Base-by-base conservation (phyloP, 2,329 filamentous ascomycete genomes). In the Cladobotryum mycophilum region DNA sequence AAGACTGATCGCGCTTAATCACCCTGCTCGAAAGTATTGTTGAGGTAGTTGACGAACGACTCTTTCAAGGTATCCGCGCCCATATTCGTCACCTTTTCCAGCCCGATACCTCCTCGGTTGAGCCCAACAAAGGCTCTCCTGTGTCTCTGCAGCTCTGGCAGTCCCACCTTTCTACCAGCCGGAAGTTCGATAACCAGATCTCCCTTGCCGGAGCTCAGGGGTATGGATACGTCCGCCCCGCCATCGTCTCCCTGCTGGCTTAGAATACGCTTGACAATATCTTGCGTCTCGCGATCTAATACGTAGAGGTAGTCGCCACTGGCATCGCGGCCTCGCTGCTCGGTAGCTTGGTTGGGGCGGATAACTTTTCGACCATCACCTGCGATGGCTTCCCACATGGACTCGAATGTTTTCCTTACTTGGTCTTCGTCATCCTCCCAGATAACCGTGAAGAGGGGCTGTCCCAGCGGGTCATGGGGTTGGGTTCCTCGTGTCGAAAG, bases 401-500 rank as follows among this genome's bases (percentile, higher is more conserved):
- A 75, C 44, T 85, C 80, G 54, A 82, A 86, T 2, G 78, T 76
- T 53, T 70, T 66, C 33, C 59, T 66, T 9, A 76, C 64, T 60
- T 82, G 82, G n/a, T 77, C 78, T 51, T 76, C 76, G 50, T 79
- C 78, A 64, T 95, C 89, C 41, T 90, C 84, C 76, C 85, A 88
- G 11, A 89, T 77, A 0, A 93, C 76, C 4, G 86, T 86, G 68
- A 92, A 93, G 2, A 93, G 76, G 1, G 88, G 49, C 84, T 86
- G 65, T 95, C 88, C 89, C 89, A 95, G 41, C 88, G 74, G 2
- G 80, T 85, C 86, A 92, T 91, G 18, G 84, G 81, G 64, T 92
- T 93, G 13, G 89, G 88, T 68, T 95, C 88, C 67, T 95, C 88
- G 64, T 91, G 91, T 49, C 88, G 77, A 64, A 89, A 92, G 34